Evolutionary conservation across 2,329 filamentous ascomycete species (phyloP), one percentile per base, ranked within the genome.

Genomic region (Cladosporium sp.): DNA sequence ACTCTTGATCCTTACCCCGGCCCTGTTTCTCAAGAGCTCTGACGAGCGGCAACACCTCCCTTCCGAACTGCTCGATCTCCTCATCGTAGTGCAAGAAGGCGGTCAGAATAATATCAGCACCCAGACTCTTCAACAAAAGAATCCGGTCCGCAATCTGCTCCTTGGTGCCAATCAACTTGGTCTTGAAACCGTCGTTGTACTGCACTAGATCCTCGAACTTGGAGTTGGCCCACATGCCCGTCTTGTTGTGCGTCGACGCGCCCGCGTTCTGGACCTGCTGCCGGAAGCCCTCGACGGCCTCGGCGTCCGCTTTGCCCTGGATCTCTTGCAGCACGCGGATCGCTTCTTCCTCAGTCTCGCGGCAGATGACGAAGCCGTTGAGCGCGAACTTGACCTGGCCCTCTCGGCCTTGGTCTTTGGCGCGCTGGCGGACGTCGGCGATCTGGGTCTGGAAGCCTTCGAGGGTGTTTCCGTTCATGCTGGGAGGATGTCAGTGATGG

Each of bases 151-250:
- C 75, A 45, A 78, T 74, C 61, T 78, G 75, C 60, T 77, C 72
- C 55, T 73, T 74, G 0, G 76, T 78, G 1, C 76, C 76, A 41
- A 78, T 77, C 22, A 79, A 60, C 62, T 77, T 79, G 3, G 76
- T 78, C 66, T 78, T 79, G 64, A 79, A 80, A 1, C 77, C 77
- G 59, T 79, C 76, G 43, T 79, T 79, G 57, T 79, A 79, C 64
- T 79, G 77, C 31, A 79, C 74, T 50, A 79, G 59, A 58, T 80
- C 77, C 46, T 79, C 73, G 38, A 79, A 73, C 56, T 74, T 75
- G 58, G 68, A 73, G 43, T 76, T 67, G 7, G 76, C 75, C 77
- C 76, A 79, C 76, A 79, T 80, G 40, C 76, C 77, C 43, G 68
- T 72, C 61, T 76, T 77, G 49, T 76, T 74, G 0, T 57, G 57